Evolutionary conservation across 257 asterid species (phyloP).

Genomic region (Schizonepeta tenuifolia): DNA sequence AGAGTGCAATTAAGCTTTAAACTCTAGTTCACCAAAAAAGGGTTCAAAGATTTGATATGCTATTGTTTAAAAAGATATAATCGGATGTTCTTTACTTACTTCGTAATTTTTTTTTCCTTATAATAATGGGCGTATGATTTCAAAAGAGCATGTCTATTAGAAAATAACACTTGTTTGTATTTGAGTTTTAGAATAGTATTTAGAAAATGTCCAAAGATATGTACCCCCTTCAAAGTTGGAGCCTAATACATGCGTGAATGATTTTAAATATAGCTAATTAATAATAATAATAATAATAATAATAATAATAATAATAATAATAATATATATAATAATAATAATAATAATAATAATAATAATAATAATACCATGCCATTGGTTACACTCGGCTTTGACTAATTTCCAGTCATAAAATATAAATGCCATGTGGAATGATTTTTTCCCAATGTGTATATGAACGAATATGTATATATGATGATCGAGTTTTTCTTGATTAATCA

Average conservation of each 20-base stretch:
- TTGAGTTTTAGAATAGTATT: no score
- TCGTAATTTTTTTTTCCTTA: not conserved
- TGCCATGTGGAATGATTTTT: not conserved
- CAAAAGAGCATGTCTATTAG: not conserved
- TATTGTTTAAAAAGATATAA: not conserved
- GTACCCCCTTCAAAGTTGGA: no score
- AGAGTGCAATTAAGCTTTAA: no score
- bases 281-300: no score
- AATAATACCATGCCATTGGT: not conserved
- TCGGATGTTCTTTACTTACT: not conserved
- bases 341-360: no score
- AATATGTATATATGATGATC: not conserved
- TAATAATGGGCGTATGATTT: not conserved
- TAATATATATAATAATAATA: no score
- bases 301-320: no score
- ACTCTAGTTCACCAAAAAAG: no score
- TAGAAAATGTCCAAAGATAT: no score
- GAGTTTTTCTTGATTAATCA: not conserved
- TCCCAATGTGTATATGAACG: not conserved
- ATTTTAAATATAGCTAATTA: no score
- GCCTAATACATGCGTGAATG: no score
- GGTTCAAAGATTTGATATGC: not conserved
- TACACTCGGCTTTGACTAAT: constrained; percentile 8
- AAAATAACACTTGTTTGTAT: no score
- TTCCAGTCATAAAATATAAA: not conserved